Evolutionary conservation across 164 flowering plant genomes (phyloP).

Genomic region (Brasenia schreberi): DNA sequence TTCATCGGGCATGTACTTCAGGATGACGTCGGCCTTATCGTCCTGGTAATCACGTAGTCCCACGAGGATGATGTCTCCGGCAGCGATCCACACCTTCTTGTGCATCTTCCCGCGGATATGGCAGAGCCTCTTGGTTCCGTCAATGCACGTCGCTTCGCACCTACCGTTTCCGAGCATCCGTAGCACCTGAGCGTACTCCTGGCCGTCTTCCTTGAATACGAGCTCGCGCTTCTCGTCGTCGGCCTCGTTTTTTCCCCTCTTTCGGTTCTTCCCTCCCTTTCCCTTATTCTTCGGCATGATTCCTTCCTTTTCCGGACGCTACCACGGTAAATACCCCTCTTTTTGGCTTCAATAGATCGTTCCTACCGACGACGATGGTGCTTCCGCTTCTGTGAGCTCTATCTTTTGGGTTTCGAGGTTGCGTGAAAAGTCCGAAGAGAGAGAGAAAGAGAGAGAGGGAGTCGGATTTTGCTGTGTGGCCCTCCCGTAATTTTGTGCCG

Average conservation of each 20-base stretch:
- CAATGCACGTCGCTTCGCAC: conserved; percentile 47
- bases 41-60: conserved; percentile 21
- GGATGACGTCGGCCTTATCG: conserved; percentile 19
- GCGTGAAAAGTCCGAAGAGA: neutral
- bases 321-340: neutral
- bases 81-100: conserved; percentile 23
- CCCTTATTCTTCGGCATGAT: conserved; percentile 25
- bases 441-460: neutral
- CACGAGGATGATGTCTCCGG: conserved; percentile 19
- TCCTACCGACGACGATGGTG: neutral
- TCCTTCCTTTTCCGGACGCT: neutral
- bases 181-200: conserved; percentile 20
- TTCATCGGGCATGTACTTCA: conserved; percentile 22
- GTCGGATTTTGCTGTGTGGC: neutral
- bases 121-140: conserved; percentile 19
- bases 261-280: conserved; percentile 24
- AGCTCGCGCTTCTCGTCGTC: conserved; percentile 23
- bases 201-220: conserved; percentile 21
- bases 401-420: neutral
- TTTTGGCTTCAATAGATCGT: no score
- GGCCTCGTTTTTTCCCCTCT: conserved; percentile 24
- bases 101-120: conserved; percentile 23
- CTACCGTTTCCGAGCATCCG: conserved; percentile 47
- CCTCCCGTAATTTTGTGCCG: neutral
- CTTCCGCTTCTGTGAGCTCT: neutral